These are phyloP conservation scores for Epichloe coenophiala DNA, from an alignment of 2,329 filamentous ascomycete genomes.

Conservation along the genomic window DNA sequence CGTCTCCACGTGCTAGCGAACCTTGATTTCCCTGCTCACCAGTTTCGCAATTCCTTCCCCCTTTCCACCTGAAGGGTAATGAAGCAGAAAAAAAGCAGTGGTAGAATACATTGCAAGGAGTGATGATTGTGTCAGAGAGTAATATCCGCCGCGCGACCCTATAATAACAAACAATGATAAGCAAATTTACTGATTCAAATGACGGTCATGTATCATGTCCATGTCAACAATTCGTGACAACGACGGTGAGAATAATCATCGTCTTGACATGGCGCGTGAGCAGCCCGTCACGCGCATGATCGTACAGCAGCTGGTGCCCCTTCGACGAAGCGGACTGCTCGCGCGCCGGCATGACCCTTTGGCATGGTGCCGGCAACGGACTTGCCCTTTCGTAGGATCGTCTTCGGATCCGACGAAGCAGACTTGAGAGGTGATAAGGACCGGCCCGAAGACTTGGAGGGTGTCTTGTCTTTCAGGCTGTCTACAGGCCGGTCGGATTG, in stretches of 20 bases:
- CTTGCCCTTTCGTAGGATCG: constrained; percentile 31
- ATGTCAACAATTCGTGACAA: background rate
- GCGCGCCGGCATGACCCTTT: constrained; percentile 23
- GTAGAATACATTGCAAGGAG: constrained; percentile 5
- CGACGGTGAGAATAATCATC: background rate
- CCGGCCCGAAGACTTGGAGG: constrained; percentile 46
- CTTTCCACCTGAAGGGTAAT: background rate
- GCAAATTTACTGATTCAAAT: background rate
- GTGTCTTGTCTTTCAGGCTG: constrained; percentile 28
- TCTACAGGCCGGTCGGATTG: constrained; percentile 59
- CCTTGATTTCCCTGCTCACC: constrained; percentile 1
- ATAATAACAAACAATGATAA: background rate
- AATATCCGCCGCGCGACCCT: background rate
- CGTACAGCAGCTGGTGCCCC: constrained; percentile 23
- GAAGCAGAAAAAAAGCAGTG: background rate
- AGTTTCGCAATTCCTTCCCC: background rate
- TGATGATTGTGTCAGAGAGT: background rate
- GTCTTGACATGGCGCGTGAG: background rate
- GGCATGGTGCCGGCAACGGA: constrained; percentile 20
- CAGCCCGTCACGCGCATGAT: constrained; percentile 23
- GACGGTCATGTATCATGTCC: background rate
- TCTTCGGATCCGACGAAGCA: constrained; percentile 27
- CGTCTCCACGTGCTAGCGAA: constrained; percentile 17
- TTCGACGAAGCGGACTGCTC: constrained; percentile 29
- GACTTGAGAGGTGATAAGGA: constrained; percentile 34